A percentile compares a stretch with the other conserved stretches of the same genome.
phyloP scores from a whole-genome alignment of 352 stramenopile species.

The Globisporangium sylvaticum region DNA sequence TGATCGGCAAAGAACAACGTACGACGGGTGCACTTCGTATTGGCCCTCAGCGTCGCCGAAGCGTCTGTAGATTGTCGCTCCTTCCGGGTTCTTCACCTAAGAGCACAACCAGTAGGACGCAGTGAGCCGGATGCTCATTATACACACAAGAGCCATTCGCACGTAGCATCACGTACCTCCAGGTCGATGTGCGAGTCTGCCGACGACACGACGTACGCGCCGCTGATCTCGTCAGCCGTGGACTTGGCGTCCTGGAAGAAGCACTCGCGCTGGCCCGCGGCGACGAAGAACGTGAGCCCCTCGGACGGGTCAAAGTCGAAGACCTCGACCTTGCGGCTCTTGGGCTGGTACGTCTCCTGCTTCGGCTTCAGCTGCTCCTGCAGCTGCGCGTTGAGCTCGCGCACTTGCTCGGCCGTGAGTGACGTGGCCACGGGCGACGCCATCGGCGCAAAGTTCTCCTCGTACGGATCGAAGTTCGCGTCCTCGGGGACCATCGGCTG shows the following conservation, averaged over 20 bases:
- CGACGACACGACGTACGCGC: slow-evolving; percentile 71
- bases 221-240: slow-evolving; percentile 52
- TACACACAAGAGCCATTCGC: not conserved
- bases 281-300: slow-evolving; percentile 73
- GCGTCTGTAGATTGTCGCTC: slow-evolving; percentile 47
- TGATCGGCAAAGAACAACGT: slow-evolving; percentile 10
- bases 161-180: slow-evolving; percentile 21
- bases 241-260: slow-evolving; percentile 78
- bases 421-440: slow-evolving; percentile 12
- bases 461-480: slow-evolving; percentile 61
- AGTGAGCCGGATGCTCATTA: not conserved
- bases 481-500: slow-evolving; percentile 36
- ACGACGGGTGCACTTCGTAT: slow-evolving; percentile 64
- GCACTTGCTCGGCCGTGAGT: not conserved
- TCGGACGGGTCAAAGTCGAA: slow-evolving; percentile 85
- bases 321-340: slow-evolving; percentile 41
- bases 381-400: not conserved
- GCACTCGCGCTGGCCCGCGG: slow-evolving; percentile 34
- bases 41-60: slow-evolving; percentile 65
- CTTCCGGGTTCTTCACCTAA: slow-evolving; percentile 62
- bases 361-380: slow-evolving; percentile 6
- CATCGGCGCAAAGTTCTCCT: slow-evolving; percentile 18
- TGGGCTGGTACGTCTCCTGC: slow-evolving; percentile 29
- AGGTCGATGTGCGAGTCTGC: slow-evolving; percentile 70
- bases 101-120: not conserved